Base-by-base conservation (phyloP, 495 filamentous ascomycete genomes). In the Sordaria brevicollis region DNA sequence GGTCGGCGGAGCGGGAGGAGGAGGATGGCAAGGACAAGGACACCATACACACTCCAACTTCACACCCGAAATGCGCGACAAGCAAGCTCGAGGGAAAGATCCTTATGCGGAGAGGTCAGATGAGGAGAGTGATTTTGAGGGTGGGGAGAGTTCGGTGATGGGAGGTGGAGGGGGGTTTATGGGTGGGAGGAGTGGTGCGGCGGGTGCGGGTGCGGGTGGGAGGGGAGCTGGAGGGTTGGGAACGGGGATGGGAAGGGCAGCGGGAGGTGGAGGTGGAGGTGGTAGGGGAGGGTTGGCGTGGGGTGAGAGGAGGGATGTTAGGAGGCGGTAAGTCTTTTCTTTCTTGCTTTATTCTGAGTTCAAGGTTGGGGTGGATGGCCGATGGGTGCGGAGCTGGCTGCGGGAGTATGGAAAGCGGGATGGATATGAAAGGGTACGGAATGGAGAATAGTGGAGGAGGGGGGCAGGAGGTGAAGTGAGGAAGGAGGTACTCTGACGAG, bases 41-140 rank as follows among this genome's bases (percentile, higher is more conserved):
- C n/a, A n/a, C n/a, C 33, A 38, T 21, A 2, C 25, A 35, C 8
- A 19, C 11, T 38, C 34, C 29, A 54, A 5, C 33, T 80, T 83
- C 75, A 80, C 81, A 10, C 34, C 76, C 15, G 62, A 76, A 54
- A 85, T 84, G 84, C 81, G 82, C 68, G 83, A 86, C 72, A 79
- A 81, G 6, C 85, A 87, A 74, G 84, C 85, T 5, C 77, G 85
- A n/a, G 84, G 84, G 25, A 86, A 85, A 69, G 80, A 86, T 72
- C 83, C 83, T 2, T 85, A 84, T 62, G 49, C 49, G 15, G 49
- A 62, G 17, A 2, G 49, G 49, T 62, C 49, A 13, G 49, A 62
- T 62, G 49, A 62, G 25, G 49, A 62, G 21, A 62, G 49, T 17
- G 49, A 62, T 62, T 62, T 62, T 62, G 49, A 62, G 13, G 49